Evolutionary conservation across 768 basidiomycete genomes (phyloP), one percentile per base, ranked within the genome.

Genomic region (Termitomyces sp.): DNA sequence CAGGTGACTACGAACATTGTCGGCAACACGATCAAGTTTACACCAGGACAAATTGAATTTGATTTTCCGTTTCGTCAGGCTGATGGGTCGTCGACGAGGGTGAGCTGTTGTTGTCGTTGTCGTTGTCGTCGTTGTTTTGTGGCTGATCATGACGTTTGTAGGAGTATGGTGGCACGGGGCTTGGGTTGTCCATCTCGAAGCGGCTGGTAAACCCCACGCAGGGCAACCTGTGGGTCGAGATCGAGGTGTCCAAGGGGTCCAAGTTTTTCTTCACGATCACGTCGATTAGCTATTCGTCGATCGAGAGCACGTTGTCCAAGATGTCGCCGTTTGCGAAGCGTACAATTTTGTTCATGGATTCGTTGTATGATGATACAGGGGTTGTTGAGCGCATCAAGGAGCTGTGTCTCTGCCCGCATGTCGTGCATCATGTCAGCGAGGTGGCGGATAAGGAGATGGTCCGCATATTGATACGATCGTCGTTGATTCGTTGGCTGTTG

Each of bases 161-260:
- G 89, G 94, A 98, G 79, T 98, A 98, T 63, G 96, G 96, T 60
- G 96, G 96, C 41, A 98, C 96, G 0, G 96, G 96, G 66, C 79
- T 99, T 3, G 96, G 96, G 13, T 79, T 98, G 46, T 98, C 95
- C 10, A 98, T 99, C 66, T 98, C 96, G 46, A 98, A 98, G 69
- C 90, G 95, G 1, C 86, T 99, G 24, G 96, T 98, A 18, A 88
- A 87, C 49, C 87, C 98, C 65, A 99, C 98, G 97, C 86, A 92
- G 65, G 97, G 97, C 47, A 92, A 96, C 66, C 92, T 99, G 80
- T 99, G 97, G 97, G 97, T 99, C 22, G 92, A 97, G 73, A 90
- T 87, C 60, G 94, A 96, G 70, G 91, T 96, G 58, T 82, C 89
- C 47, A 89, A 92, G 64, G 97, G 97, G 28, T 91, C 87, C 75